These are phyloP conservation scores for Coemansia sp. DNA, from an alignment of 192 early-diverging fungal species.

Conservation along the genomic window DNA sequence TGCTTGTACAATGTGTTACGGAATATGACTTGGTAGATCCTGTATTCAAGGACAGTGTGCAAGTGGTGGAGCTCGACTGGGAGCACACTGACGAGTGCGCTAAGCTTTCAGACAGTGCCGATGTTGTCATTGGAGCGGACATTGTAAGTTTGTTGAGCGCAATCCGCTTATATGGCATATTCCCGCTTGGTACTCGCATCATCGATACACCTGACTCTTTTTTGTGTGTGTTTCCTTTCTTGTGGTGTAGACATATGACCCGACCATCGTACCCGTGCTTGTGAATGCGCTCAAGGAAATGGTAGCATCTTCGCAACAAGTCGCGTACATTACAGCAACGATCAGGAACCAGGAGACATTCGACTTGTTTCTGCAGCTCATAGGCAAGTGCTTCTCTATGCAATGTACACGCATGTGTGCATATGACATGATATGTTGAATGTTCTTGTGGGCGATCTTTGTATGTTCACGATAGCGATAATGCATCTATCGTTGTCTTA, in stretches of 20 bases:
- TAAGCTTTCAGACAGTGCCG: slow-evolving; percentile 19
- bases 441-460: not conserved
- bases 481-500: not conserved
- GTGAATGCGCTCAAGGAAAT: slow-evolving; percentile 41
- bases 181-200: not conserved
- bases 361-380: slow-evolving; percentile 34
- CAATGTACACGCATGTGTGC: not conserved
- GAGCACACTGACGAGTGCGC: slow-evolving; percentile 32
- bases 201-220: not conserved
- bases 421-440: not conserved
- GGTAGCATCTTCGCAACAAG: slow-evolving; percentile 39
- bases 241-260: slow-evolving; percentile 46
- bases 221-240: not conserved
- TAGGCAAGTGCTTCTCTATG: slow-evolving; percentile 28
- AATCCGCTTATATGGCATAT: not conserved
- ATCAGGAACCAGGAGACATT: slow-evolving; percentile 50
- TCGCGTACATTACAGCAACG: slow-evolving; percentile 44
- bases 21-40: slow-evolving; percentile 27
- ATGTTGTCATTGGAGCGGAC: slow-evolving; percentile 54
- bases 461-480: not conserved
- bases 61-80: slow-evolving; percentile 48
- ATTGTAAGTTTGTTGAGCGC: slow-evolving; percentile 40
- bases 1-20: not conserved
- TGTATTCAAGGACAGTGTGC: slow-evolving; percentile 29
- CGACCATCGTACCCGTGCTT: slow-evolving; percentile 41